These are phyloP conservation scores for Aspergillus ibericus DNA, from an alignment of 2,329 filamentous ascomycete species.

Conservation along the genomic window DNA sequence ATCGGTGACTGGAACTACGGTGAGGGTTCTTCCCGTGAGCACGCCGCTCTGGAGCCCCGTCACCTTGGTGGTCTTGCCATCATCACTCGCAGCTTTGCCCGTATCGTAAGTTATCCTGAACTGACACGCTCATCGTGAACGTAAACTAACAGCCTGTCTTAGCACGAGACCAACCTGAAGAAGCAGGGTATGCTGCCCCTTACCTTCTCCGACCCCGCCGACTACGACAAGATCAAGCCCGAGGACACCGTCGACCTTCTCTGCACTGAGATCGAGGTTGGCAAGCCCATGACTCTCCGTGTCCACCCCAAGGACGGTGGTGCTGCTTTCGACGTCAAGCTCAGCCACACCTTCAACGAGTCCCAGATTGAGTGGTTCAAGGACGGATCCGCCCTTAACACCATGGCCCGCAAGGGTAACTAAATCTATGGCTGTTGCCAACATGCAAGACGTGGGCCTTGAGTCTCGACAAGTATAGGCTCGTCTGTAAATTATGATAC, in stretches of 20 bases:
- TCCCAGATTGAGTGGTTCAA: conserved; percentile 99
- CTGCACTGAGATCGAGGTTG: conserved; percentile 85
- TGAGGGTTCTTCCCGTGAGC: conserved; percentile 95
- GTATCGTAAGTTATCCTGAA: conserved; percentile 63
- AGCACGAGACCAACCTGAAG: conserved; percentile 99
- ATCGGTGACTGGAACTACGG: conserved; percentile 99
- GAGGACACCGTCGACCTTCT: conserved; percentile 89
- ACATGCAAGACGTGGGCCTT: conserved; percentile 1
- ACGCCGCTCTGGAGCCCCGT: conserved; percentile 94
- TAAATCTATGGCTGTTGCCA: conserved; percentile 23
- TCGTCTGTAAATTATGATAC: conserved; percentile 24
- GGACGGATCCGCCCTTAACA: conserved; percentile 96
- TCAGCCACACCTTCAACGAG: conserved; percentile 97
- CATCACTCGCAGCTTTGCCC: conserved; percentile 91
- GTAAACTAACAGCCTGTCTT: conserved; percentile 17
- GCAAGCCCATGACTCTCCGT: conserved; percentile 86
- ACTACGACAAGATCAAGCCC: conserved; percentile 96
- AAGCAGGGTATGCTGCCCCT: conserved; percentile 99
- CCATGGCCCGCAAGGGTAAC: conserved; percentile 75
- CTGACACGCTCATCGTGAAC: neutral
- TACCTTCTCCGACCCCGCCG: conserved; percentile 88
- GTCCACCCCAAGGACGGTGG: conserved; percentile 93
- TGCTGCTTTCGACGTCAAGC: conserved; percentile 73
- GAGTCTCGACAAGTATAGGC: conserved; percentile 5
- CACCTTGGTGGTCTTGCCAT: conserved; percentile 97